Evolutionary conservation across 1,284 basidiomycete genomes (phyloP).

Genomic region (Moesziomyces antarcticus): DNA sequence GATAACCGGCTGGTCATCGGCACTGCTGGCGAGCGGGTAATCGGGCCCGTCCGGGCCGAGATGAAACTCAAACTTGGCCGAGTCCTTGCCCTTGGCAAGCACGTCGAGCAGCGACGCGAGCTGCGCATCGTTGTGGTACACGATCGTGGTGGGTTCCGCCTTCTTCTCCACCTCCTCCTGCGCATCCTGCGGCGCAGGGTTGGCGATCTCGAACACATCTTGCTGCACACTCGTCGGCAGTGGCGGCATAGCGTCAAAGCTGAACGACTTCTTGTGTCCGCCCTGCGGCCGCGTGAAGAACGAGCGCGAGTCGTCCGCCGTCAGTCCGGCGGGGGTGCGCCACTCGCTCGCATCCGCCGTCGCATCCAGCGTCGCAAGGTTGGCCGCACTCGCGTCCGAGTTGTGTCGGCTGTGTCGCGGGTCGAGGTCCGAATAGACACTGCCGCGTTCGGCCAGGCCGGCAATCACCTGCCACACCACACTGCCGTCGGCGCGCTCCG

Average conservation of each 20-base stretch:
- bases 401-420: conserved; percentile 21
- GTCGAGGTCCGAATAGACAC: conserved; percentile 49
- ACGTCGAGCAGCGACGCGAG: conserved; percentile 53
- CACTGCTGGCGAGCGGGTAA: neutral
- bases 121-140: conserved; percentile 61
- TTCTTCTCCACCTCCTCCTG: conserved; percentile 24
- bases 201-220: conserved; percentile 27
- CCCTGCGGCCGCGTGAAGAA: conserved; percentile 43
- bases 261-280: conserved; percentile 30
- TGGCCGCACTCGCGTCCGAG: conserved; percentile 9
- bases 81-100: conserved; percentile 48
- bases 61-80: conserved; percentile 60
- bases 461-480: conserved; percentile 64
- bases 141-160: conserved; percentile 52
- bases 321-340: conserved; percentile 37
- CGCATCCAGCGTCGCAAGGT: conserved; percentile 1
- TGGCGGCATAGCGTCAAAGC: conserved; percentile 21
- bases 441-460: conserved; percentile 50
- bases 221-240: neutral
- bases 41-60: conserved; percentile 14
- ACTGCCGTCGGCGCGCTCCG: conserved; percentile 59
- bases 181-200: conserved; percentile 5
- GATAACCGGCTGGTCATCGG: conserved; percentile 10
- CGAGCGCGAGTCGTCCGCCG: conserved; percentile 47
- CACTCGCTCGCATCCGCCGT: neutral